These are phyloP conservation scores for Ilyonectria destructans DNA, from an alignment of 2,329 filamentous ascomycete genomes.

Conservation along the genomic window DNA sequence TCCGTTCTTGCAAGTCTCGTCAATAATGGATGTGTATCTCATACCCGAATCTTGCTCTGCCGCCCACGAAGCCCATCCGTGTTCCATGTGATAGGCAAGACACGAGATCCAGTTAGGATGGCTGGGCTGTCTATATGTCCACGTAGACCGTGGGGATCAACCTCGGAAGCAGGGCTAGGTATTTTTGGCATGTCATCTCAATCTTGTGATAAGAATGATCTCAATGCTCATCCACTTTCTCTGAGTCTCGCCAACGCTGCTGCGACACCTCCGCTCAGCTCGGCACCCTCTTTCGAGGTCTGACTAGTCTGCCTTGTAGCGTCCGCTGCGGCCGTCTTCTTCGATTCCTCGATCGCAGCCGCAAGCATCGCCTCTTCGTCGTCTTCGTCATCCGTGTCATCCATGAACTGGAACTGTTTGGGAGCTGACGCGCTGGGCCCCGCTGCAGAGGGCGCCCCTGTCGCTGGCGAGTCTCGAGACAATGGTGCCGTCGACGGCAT, in stretches of 20 bases:
- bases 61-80: background rate
- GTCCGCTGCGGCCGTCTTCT: conserved; percentile 54
- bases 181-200: background rate
- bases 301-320: conserved; percentile 45
- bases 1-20: background rate
- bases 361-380: conserved; percentile 67
- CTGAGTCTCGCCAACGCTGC: conserved; percentile 74
- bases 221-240: conserved; percentile 53
- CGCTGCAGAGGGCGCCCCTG: conserved; percentile 22
- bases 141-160: background rate
- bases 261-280: conserved; percentile 72
- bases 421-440: conserved; percentile 33
- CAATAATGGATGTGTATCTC: background rate
- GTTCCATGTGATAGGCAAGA: background rate
- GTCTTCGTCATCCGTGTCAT: conserved; percentile 63
- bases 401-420: conserved; percentile 58
- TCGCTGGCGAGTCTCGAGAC: conserved; percentile 42
- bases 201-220: background rate
- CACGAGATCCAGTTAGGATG: background rate
- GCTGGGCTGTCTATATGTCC: background rate
- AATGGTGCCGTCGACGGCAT: conserved; percentile 51
- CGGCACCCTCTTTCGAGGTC: conserved; percentile 49
- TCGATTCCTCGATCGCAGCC: conserved; percentile 64
- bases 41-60: background rate
- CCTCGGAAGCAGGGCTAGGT: background rate